Evolutionary conservation across 192 early-diverging fungal species (phyloP).

Genomic region (Coemansia sp.): DNA sequence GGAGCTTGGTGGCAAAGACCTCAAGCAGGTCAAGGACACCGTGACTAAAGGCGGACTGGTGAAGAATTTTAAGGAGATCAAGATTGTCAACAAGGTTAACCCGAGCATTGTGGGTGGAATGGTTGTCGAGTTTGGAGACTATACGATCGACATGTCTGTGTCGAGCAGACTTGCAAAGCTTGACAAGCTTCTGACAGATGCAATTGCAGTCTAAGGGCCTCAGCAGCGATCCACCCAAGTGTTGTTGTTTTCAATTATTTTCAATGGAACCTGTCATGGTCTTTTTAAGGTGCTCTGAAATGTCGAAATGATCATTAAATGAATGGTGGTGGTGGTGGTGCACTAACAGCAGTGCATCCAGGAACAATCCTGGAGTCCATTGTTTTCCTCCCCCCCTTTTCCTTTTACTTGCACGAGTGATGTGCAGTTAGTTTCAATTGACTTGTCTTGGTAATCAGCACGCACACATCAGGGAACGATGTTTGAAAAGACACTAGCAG

Average conservation of each 20-base stretch:
- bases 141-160: slow-evolving; percentile 97
- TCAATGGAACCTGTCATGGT: not conserved
- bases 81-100: slow-evolving; percentile 76
- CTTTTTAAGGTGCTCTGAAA: not conserved
- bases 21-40: slow-evolving; percentile 69
- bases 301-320: not conserved
- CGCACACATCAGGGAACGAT: not conserved
- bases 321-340: not conserved
- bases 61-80: slow-evolving; percentile 76
- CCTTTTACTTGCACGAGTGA: not conserved
- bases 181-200: slow-evolving; percentile 82
- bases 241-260: slow-evolving; percentile 4
- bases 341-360: not conserved
- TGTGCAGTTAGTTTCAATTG: not conserved
- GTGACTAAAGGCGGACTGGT: slow-evolving; percentile 81
- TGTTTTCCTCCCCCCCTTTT: not conserved
- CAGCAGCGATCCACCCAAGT: not conserved
- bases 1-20: slow-evolving; percentile 66
- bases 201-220: slow-evolving; percentile 32
- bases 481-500: slow-evolving; percentile 59
- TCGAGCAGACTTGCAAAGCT: slow-evolving; percentile 94
- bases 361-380: not conserved
- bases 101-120: slow-evolving; percentile 92
- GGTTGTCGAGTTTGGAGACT: slow-evolving; percentile 95
- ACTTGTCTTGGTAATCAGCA: not conserved